Evolutionary conservation across 257 asterid species (phyloP).

Genomic region (Dorcoceras hygrometricum): DNA sequence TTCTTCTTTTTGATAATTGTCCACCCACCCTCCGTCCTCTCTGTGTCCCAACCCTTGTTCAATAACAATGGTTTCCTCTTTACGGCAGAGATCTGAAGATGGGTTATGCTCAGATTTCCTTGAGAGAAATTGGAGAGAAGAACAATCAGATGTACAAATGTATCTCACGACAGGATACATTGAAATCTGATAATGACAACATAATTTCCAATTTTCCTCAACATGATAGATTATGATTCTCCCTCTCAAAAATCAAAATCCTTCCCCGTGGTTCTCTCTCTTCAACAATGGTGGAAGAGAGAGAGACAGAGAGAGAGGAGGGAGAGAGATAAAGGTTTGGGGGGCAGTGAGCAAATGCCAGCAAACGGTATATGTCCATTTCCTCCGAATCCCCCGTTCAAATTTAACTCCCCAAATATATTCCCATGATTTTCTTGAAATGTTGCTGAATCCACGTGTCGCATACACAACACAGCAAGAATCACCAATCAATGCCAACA

Average conservation of each 20-base stretch:
- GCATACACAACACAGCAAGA: neutral
- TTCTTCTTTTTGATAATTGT: neutral
- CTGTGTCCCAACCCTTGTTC: neutral
- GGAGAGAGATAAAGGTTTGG: neutral
- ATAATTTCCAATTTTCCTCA: neutral
- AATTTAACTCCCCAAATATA: neutral
- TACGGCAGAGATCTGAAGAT: neutral
- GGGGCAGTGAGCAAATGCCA: conserved; percentile 10
- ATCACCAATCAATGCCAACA: neutral
- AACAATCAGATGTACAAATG: neutral
- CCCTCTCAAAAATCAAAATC: neutral
- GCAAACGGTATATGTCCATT: conserved; percentile 27
- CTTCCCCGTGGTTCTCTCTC: neutral
- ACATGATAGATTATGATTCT: neutral
- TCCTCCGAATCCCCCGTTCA: conserved; percentile 38
- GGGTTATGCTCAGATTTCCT: neutral
- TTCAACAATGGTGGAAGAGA: neutral
- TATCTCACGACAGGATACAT: neutral
- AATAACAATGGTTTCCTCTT: neutral
- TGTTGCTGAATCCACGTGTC: neutral
- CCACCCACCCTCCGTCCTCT: conserved; percentile 11
- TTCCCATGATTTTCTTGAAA: neutral
- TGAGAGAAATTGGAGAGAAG: neutral
- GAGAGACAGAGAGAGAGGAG: conserved; percentile 3
- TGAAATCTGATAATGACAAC: neutral